Evolutionary conservation across 129 eudicot genomes (phyloP), one percentile per base, ranked within the genome.

Genomic region (Escallonia rubra): DNA sequence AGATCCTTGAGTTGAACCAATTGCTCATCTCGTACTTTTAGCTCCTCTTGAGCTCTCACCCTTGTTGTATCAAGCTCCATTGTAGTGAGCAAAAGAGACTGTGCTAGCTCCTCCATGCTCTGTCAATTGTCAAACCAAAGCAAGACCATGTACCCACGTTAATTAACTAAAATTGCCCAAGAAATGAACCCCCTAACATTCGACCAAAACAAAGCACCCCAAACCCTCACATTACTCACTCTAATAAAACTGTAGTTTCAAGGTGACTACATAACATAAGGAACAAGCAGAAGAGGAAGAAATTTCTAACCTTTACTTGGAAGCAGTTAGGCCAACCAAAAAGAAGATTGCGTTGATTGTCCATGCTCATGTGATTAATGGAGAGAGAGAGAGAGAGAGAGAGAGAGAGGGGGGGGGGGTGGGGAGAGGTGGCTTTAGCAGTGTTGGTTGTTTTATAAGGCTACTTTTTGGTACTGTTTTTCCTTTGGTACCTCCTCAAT

Each of bases 61-160:
- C 76, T 79, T 55, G 90, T 80, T 56, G 82, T 72, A 57, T 91
- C 97, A 13, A 88, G 90, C 83, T 91, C 97, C 77, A 83, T 53
- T 39, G 85, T 72, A 8, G 90, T 85, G 64, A 73, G 61, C 41
- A 83, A 40, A 4, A 91, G 82, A 16, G 87, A 71, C 23, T 87
- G 80, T 59, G 80, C 72, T 41, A 91, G 68, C 49, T 91, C 96
- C 57, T 83, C 86, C 69, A 75, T 67, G 49, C 74, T 85, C 96
- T 87, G 50, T 66, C 61, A 44, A 43, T 5, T 23, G 34, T 23
- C 66, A 70, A 43, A 42, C 38, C 67, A 69, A 67, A 59, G 42
- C 15, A 11, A 61, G 5, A 70, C 52, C 10, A 63, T 43, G 43
- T 45, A 59, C 45, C 48, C 40, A 42, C 16, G 5, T 23, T 23